Evolutionary conservation across 768 basidiomycete species (phyloP).

Genomic region (Pleurotus salmoneostramineus): DNA sequence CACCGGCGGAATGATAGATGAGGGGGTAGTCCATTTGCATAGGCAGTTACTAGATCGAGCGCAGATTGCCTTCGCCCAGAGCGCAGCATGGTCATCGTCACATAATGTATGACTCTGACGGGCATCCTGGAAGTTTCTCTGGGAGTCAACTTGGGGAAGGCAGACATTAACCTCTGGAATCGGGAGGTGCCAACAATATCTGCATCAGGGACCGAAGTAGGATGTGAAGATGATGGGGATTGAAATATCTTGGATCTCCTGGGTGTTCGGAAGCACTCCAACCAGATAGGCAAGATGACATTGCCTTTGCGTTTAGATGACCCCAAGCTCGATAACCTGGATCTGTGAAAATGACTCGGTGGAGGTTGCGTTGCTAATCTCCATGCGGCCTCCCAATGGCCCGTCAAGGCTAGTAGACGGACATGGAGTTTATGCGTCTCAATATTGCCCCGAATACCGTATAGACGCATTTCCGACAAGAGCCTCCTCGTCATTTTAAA

Average conservation of each 20-base stretch:
- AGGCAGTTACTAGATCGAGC: conserved; percentile 39
- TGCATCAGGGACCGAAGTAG: conserved; percentile 2
- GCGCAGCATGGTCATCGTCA: conserved; percentile 45
- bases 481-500: conserved; percentile 44
- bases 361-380: conserved; percentile 17
- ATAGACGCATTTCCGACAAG: conserved; percentile 41
- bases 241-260: conserved; percentile 34
- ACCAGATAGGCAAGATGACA: conserved; percentile 29
- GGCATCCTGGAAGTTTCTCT: conserved; percentile 28
- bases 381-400: conserved; percentile 60
- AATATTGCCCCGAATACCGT: conserved; percentile 36
- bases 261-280: conserved; percentile 63
- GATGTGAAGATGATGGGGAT: conserved; percentile 18
- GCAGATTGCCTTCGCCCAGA: conserved; percentile 35
- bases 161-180: conserved; percentile 35
- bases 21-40: conserved; percentile 45
- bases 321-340: conserved; percentile 1
- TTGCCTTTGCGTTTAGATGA: conserved; percentile 3
- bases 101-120: conserved; percentile 37
- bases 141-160: conserved; percentile 32
- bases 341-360: neutral
- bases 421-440: conserved; percentile 56
- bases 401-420: conserved; percentile 53
- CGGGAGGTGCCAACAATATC: conserved; percentile 12
- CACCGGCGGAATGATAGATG: conserved; percentile 29